Conservation (phyloP, 2,329 filamentous ascomycete genomes). For the Alternaria metachromatica region DNA sequence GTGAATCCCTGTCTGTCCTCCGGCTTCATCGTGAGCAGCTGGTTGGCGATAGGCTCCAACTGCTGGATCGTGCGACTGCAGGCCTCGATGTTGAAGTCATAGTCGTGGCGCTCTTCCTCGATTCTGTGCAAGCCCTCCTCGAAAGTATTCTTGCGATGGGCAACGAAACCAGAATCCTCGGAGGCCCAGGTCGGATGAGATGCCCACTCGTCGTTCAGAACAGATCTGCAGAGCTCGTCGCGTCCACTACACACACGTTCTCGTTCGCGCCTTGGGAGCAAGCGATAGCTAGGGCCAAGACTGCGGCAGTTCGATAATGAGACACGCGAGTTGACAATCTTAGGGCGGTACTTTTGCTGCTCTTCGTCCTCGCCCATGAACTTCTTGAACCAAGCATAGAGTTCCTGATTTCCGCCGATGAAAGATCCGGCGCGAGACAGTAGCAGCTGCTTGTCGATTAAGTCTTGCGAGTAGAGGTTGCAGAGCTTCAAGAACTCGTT, state of each 20-base stretch:
- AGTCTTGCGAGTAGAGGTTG: conserved; percentile 91
- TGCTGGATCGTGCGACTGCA: conserved; percentile 95
- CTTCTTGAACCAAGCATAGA: conserved; percentile 86
- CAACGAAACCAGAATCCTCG: conserved; percentile 96
- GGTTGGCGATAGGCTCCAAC: conserved; percentile 90
- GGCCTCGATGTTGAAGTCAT: conserved; percentile 97
- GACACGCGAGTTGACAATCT: conserved; percentile 82
- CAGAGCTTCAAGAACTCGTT: conserved; percentile 97
- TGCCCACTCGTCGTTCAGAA: conserved; percentile 97
- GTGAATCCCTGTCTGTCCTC: conserved; percentile 77
- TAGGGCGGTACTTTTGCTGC: conserved; percentile 50
- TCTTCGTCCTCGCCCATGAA: conserved; percentile 81
- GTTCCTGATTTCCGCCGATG: conserved; percentile 84
- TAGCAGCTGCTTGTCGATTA: conserved; percentile 85
- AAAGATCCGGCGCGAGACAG: conserved; percentile 84
- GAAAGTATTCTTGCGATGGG: conserved; percentile 93
- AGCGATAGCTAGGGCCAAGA: conserved; percentile 92
- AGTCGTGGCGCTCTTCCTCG: conserved; percentile 97
- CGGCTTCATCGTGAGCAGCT: conserved; percentile 77
- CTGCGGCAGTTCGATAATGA: conserved; percentile 94
- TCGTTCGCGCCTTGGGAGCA: conserved; percentile 88
- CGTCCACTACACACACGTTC: conserved; percentile 92
- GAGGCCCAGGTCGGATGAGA: conserved; percentile 99
- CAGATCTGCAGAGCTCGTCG: conserved; percentile 90
- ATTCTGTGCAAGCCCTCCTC: conserved; percentile 95